Base-by-base conservation (phyloP, 2,329 filamentous ascomycete genomes). In the Cordyceps militaris region DNA sequence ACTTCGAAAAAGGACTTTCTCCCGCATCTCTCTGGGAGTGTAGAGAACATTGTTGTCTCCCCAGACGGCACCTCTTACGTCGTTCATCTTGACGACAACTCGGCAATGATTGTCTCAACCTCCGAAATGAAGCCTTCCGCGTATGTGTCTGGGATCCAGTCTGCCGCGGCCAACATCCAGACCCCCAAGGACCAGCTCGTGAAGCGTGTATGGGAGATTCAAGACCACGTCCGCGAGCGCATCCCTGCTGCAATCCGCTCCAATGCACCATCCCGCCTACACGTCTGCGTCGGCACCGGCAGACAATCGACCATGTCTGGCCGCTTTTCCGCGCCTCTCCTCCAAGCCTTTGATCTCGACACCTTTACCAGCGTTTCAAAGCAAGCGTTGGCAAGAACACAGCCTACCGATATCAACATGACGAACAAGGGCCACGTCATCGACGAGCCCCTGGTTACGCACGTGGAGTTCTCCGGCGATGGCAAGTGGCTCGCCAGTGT, bases 401-500 rank as follows among this genome's bases (percentile, higher is more conserved):
- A 95, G 65, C 84, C 88, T 4, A 96, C 93, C 0, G 88, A 90
- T 59, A 76, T 89, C 62, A 95, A 91, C 65, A 78, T 87, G 42
- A 87, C 86, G 8, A 86, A 86, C 14, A 86, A 88, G 62, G 85
- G 88, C 5, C 80, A 83, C 53, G 79, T 82, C 4, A 83, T 97
- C 51, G 79, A 83, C 14, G 89, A 96, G 64, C 93, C 94, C 0
- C 83, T 87, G 61, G 82, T 96, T 48, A 87, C 83, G 7, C 82
- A 88, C 57, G 76, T 97, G 52, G 82, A 86, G 44, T 84, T 94
- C 63, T 93, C 89, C 44, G 76, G 81, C 51, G 87, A 97, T 67
- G 93, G 93, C 19, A 80, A 84, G 63, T 97, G 93, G 92, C 80
- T 99, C 58, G 92, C 88, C 4, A 97, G 91, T 1, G 82, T 96